Evolutionary conservation across 139 green algal species (phyloP), one percentile per base, ranked within the genome.

Genomic region (Monoraphidium neglectum): DNA sequence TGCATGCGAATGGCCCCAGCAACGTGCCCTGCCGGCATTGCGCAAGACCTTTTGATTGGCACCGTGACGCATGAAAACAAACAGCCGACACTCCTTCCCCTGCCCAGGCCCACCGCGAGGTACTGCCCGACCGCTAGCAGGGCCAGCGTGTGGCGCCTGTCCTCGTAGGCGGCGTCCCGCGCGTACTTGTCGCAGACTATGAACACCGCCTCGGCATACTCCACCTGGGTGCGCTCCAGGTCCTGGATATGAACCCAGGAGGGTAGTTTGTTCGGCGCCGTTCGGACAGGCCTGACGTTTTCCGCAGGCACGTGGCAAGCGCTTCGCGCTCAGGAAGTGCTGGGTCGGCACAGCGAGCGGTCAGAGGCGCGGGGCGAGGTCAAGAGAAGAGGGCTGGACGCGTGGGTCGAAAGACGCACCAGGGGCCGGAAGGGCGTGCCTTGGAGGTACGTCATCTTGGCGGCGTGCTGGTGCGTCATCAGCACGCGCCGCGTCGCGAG

Each of bases 381-480:
- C 26, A 65, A 12, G 13, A 65, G 13, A 21, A 12, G 24, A 18
- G 28, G 23, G 36, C 33, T 2, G 23, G 13, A 51, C 26, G 1
- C 23, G 15, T 26, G 24, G n/a, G 36, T 47, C 1, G 35, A 1
- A 53, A 36, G 16, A 33, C 72, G 8, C 62, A 78, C 72, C 74
- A 72, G 33, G 16, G 21, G 43, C 16, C 51, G 40, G 37, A 80
- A 80, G 6, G 74, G 74, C 38, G 57, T 80, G 37, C 74, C 74
- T 28, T 80, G 74, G 51, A 80, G 64, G 74, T 74, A 80, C 6
- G n/a, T 36, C 49, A 80, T 3, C 74, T 80, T 80, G 3, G 37
- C 51, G 18, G 72, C 43, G 30, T 49, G 37, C 15, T 16, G 15
- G 30, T 74, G 64, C 15, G 51, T 47, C 1, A 49, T 32, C 26